Base-by-base conservation (phyloP, 129 eudicot genomes). In the Pseudognaphalium luteoalbum region DNA sequence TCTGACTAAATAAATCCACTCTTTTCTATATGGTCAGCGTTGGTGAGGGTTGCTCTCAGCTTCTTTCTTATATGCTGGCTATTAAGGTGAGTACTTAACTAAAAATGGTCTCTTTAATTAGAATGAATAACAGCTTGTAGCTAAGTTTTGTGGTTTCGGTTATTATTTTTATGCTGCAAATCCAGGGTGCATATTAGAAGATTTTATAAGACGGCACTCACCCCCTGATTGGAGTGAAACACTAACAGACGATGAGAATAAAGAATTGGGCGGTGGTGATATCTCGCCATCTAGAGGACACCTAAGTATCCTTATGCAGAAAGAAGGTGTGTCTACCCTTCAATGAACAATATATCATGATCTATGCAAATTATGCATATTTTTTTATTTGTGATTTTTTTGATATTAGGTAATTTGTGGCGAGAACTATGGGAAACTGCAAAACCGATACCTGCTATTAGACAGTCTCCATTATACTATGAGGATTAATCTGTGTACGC, bases 11-110 rank as follows among this genome's bases (percentile, higher is more conserved):
- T 1, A 68, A 83, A n/a, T 34, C 62, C 76, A 37, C 21, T 44
- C 29, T 29, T 77, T 68, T 76, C 32, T 69, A 71, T 73, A 42
- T 77, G 76, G 29, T 76, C 87, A 91, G 99, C 75, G 92, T 95
- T 81, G 99, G 99, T 83, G 99, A 96, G 63, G 99, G 97, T 59
- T 95, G 99, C 70, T 91, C 97, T 71, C 99, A 95, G 80, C 99
- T 95, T 72, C 97, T 95, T 66, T 89, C 99, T 9, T 97, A 95
- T 81, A 95, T 95, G 99, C 99, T 91, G 82, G 99, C 99, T 72
- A 91, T 95, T 83, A 95, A 95, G 97, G 99, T 89, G 68, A 81
- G 59, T 69, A 33, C 28, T 12, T 8, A 30, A 4, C 1, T 44
- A 62, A 21, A 59, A 35, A 74, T 1, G 16, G 51, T 5, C 33